Base-by-base conservation (phyloP, 441 rosid species). In the Populus tomentosa region DNA sequence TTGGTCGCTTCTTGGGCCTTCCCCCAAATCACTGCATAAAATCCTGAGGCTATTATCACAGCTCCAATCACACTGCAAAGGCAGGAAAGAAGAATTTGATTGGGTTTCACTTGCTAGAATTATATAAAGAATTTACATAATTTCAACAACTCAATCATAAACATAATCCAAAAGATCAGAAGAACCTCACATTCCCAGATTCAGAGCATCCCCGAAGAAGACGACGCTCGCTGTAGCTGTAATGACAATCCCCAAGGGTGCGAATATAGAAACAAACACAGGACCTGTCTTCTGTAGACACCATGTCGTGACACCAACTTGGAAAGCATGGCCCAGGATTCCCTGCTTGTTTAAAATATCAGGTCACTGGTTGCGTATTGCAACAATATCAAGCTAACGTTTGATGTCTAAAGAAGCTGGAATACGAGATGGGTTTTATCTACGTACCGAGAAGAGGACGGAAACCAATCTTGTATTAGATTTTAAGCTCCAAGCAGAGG, bases 251-350 rank as follows among this genome's bases (percentile, higher is more conserved):
- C 91, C 91, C 77, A 90, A 30, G 71, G 92, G 91, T 84, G 89
- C 89, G 84, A 90, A 90, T 89, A 88, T 82, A 10, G 92, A 46
- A 72, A 90, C 91, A 76, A 88, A 90, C 74, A 90, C 89, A 40
- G 90, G 94, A 13, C 91, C 92, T 0, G 90, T 87, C 81, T 81
- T 77, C 74, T 63, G 84, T 75, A 86, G 70, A 84, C 91, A 88
- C 91, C 90, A 90, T 77, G 94, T 73, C 33, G 77, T 23, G 69
- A 90, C 40, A 10, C 90, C 88, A 35, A 88, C 83, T 86, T 88
- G 91, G 77, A 90, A 84, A 20, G 88, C 92, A 62, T 87, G 86
- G 62, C 92, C 92, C 74, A 90, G 83, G 46, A 89, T 76, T 10
- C 81, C 94, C 92, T 89, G 26, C 28, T 35, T 21, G 59, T 35